A percentile compares a stretch with the other conserved stretches of the same genome.
These are phyloP conservation scores for Acmispon strigosus DNA, from an alignment of 306 rosid genomes.

Conservation along the genomic window DNA sequence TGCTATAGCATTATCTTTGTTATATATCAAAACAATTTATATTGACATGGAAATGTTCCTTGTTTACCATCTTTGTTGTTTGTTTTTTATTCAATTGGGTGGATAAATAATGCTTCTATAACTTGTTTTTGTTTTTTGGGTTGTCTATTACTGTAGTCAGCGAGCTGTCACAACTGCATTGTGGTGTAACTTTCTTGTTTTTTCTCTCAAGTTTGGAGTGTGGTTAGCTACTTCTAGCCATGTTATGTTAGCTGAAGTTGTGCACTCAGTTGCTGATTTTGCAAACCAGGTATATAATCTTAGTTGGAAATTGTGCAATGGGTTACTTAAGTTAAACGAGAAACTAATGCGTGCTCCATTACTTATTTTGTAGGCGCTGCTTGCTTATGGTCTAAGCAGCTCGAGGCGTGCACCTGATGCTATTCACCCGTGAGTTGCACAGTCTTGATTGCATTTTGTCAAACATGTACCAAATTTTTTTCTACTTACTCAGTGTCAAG, in stretches of 20 bases:
- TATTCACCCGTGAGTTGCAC: conserved; percentile 78
- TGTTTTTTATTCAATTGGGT: too few species aligned
- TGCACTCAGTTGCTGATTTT: conserved; percentile 87
- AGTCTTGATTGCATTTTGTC: background rate
- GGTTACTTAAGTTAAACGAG: background rate
- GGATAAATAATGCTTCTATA: background rate
- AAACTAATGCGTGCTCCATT: conserved; percentile 28
- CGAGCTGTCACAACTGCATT: conserved; percentile 90
- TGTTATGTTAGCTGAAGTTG: conserved; percentile 90
- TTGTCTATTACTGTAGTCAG: conserved; percentile 46
- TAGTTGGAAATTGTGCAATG: background rate
- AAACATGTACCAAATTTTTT: background rate
- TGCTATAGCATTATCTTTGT: background rate
- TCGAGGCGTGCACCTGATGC: conserved; percentile 99
- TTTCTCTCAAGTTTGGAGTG: conserved; percentile 94
- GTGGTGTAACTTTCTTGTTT: conserved; percentile 98
- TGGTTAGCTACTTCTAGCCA: conserved; percentile 83
- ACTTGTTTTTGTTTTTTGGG: background rate
- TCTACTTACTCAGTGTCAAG: background rate
- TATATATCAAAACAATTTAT: background rate
- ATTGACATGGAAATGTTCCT: background rate
- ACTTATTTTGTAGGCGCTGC: conserved; percentile 71
- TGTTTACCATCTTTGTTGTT: background rate
- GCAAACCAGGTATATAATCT: conserved; percentile 70
- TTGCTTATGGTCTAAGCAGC: conserved; percentile 94